Base-by-base conservation (phyloP, 73 alveolate species). In the Paramecium biaurelia region DNA sequence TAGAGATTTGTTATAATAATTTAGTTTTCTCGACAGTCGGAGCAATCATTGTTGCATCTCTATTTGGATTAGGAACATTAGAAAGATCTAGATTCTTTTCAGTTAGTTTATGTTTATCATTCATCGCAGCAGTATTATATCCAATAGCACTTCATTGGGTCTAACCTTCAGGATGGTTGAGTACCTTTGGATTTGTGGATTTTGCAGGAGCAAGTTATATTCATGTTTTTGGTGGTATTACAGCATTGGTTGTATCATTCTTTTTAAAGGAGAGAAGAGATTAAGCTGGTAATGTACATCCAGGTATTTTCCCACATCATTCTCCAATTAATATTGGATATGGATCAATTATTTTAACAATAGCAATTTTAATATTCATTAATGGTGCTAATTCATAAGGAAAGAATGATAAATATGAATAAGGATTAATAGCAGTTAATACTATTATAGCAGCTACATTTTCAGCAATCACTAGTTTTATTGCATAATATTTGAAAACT, bases 191-290 rank as follows among this genome's bases (percentile, higher is more conserved):
- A 18, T 94, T 86, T 63, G 43, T 10, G 7, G 97, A 94, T 57
- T 94, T 86, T 49, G 97, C 95, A 28, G 97, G 97, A 35, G 2
- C 95, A 7, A 93, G 95, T n/a, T 49, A 63, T 34, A 93, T 94
- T 20, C 97, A 94, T 70, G 23, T 92, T 5, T 43, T 92, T n/a
- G 97, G 97, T 23, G 97, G 95, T 1, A 32, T 72, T n/a, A 47
- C 93, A 0, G 97, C 94, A 3, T 58, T 94, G 26, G 89, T 92
- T 11, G 97, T 93, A 5, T 56, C 97, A 32, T 79, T 72, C 30
- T 28, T 94, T 49, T 45, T 92, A 7, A 41, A 79, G 18, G 63
- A 79, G 5, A 79, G 90, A 43, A 79, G 74, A 79, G 90, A 79
- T 23, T 63, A 89, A 93, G 93, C 94, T 20, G 89, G 93, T 4